Evolutionary conservation across 2,329 filamentous ascomycete genomes (phyloP).

Genomic region (Aspergillus fijiensis): DNA sequence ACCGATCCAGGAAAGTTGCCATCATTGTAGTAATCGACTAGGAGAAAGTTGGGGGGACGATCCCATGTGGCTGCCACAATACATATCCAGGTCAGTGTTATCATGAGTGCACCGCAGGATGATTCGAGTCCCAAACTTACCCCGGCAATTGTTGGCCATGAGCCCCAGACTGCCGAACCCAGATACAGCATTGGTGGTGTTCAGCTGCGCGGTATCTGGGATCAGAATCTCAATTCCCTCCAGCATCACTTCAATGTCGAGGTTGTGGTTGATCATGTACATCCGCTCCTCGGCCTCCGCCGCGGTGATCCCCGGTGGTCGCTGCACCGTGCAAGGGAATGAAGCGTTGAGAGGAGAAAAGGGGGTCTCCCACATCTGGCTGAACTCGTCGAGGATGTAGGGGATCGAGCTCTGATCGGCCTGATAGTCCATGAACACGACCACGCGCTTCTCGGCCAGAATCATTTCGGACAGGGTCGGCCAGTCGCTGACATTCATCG

Average conservation of each 20-base stretch:
- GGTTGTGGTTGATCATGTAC: constrained; percentile 87
- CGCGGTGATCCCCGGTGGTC: constrained; percentile 65
- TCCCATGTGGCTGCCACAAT: constrained; percentile 53
- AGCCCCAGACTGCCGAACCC: constrained; percentile 68
- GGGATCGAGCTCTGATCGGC: constrained; percentile 80
- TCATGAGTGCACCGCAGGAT: neutral
- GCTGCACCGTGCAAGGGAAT: constrained; percentile 77
- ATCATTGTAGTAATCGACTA: constrained; percentile 82
- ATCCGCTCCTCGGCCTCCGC: constrained; percentile 61
- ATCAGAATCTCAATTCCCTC: constrained; percentile 65
- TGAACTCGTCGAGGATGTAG: constrained; percentile 85
- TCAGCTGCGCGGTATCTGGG: constrained; percentile 68
- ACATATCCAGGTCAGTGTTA: constrained; percentile 13
- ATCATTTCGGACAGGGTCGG: constrained; percentile 79
- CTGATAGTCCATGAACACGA: constrained; percentile 82
- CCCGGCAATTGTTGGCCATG: constrained; percentile 62
- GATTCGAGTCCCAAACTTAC: constrained; percentile 31
- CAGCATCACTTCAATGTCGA: constrained; percentile 74
- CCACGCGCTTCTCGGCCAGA: constrained; percentile 64
- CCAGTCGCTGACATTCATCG: constrained; percentile 75
- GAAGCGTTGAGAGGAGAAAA: constrained; percentile 68
- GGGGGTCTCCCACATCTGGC: constrained; percentile 85
- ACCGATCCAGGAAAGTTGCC: constrained; percentile 69
- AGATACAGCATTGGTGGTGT: constrained; percentile 68
- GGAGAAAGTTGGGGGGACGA: constrained; percentile 71